Base-by-base conservation (phyloP, 148 eudicot species). In the Heliamphora exappendiculata region DNA sequence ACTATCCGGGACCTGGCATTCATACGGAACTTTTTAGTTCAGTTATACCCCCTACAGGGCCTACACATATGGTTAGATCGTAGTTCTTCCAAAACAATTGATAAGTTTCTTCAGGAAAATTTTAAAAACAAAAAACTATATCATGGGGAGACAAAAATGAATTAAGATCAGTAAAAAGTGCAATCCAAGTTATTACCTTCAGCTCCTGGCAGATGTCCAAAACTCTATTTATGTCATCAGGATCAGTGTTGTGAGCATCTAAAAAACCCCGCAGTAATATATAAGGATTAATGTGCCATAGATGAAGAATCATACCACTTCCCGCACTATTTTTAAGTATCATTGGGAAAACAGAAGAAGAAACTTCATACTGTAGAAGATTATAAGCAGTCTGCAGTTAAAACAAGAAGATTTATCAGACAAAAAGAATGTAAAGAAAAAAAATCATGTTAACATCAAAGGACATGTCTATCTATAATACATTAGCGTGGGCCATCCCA, bases 401-500 rank as follows among this genome's bases (percentile, higher is more conserved):
- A 76, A 76, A 42, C 7, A 29, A 34, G 8, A 75, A 63, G 5
- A 34, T 14, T 76, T n/a, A 75, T 70, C 79, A 80, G 62, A 72
- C 53, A 42, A 28, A 20, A 67, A 36, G 28, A 57, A 29, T 8
- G 28, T 28, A 34, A 47, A 16, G 26, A 10, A 31, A 9, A 67
- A 14, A 36, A 36, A 57, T 19, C 6, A 47, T 7, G 4, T 36
- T 22, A 34, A 34, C 12, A 34, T 13, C 59, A 26, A 51, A 67
- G 34, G 12, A 71, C 24, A 78, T 20, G n/a, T 31, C 37, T 24
- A 41, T 67, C 34, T 76, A 34, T 41, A 63, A 68, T 92, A 95
- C 98, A 84, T 91, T 88, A 73, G 92, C 85, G 60, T 88, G 93
- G 55, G 94, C 96, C 86, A 92, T 89, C 74, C 98, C 98, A 68